Evolutionary conservation across 2,329 filamentous ascomycete species (phyloP).

Genomic region (Pseudogymnoascus pannorum): DNA sequence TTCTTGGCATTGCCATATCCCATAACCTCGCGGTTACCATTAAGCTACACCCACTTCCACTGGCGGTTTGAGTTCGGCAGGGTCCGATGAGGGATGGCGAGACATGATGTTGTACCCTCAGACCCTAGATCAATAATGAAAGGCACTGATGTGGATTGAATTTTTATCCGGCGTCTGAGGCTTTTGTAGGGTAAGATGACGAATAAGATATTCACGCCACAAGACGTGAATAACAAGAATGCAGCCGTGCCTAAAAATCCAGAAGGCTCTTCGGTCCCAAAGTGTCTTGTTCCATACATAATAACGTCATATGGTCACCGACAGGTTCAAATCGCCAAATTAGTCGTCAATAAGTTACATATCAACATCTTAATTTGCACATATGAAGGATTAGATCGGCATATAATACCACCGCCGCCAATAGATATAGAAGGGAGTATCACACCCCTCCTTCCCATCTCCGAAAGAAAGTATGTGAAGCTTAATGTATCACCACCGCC

Average conservation of each 20-base stretch:
- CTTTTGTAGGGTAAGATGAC: background rate
- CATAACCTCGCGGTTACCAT: too few species aligned
- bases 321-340: too few species aligned
- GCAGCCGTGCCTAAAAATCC: background rate
- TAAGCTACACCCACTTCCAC: too few species aligned
- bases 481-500: conserved; percentile 36
- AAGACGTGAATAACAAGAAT: background rate
- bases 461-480: background rate
- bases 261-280: background rate
- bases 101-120: background rate
- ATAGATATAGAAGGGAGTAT: background rate
- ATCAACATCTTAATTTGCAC: background rate
- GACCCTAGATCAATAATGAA: background rate
- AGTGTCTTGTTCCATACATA: background rate
- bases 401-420: background rate
- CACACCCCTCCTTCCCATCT: background rate
- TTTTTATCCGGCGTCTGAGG: background rate
- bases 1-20: too few species aligned
- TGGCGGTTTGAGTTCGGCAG: too few species aligned
- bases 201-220: background rate
- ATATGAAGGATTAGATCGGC: background rate
- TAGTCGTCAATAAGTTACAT: too few species aligned
- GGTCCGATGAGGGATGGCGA: background rate
- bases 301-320: too few species aligned
- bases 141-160: background rate